Base-by-base conservation (phyloP, 371 early-diverging fungal genomes). In the Rhizomucor pusillus region DNA sequence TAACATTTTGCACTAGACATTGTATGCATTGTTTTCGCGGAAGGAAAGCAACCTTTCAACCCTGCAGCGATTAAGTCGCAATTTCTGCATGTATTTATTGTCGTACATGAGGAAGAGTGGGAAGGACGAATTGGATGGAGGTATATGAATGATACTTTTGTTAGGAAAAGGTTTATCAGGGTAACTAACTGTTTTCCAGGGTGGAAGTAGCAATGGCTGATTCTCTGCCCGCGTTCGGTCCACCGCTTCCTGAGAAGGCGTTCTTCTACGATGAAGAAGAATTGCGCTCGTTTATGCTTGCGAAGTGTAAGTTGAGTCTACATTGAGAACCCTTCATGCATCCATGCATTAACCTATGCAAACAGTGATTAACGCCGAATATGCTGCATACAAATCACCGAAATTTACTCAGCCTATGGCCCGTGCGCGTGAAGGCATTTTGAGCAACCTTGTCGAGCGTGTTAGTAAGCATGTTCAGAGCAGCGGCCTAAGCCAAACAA, bases 321-420 rank as follows among this genome's bases (percentile, higher is more conserved):
- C 40, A 23, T 19, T 9, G 14, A 44, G 14, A 25, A 20, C 3
- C 22, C 47, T 47, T 19, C 19, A 20, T 19, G 40, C 25, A 39
- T 40, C 40, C 22, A 35, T 18, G 18, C 19, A 16, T 19, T 39
- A 18, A 41, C 22, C 13, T 29, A 10, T 16, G 36, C 49, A 39
- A 36, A 35, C 52, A 79, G 79, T 79, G 67, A 77, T 91, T 25
- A 91, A 90, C 63, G 92, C 86, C 18, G 90, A 90, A 59, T 86
- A 89, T 59, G 88, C 92, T 12, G 88, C 90, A 1, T 81, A 85
- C 59, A 87, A 87, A 60, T 85, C 92, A 37, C 90, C 90, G 4
- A 79, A 81, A 51, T 69, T 85, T 52, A 59, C 77, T 11, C 61
- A 67, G 24, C 81, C 81, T 14, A 82, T 81, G 66, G 77, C 69